Conservation (phyloP, 805 yeast genomes). For the Wickerhamiella dianesei region DNA sequence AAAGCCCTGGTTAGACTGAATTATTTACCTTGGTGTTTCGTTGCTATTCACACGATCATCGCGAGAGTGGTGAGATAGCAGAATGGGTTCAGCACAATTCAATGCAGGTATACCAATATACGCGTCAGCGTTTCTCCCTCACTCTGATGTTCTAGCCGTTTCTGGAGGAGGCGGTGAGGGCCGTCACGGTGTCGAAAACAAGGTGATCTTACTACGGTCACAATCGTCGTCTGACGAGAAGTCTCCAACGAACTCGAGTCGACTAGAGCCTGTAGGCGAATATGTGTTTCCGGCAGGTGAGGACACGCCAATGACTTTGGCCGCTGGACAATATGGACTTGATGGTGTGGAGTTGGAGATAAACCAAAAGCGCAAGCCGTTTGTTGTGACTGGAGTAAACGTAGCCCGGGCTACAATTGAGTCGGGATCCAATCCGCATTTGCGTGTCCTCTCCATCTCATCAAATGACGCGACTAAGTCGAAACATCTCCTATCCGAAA, state of each 20-base stretch:
- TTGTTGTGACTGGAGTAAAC: conserved; percentile 43
- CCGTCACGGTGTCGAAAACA: conserved; percentile 75
- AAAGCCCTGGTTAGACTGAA: too few relatives aligned
- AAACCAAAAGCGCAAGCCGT: conserved; percentile 10
- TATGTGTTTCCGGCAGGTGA: conserved; percentile 29
- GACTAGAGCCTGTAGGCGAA: conserved; percentile 6
- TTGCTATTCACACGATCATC: too few relatives aligned
- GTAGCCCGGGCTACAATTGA: conserved; percentile 47
- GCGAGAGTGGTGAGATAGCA: too few relatives aligned
- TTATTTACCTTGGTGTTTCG: too few relatives aligned
- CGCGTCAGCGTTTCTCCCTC: conserved; percentile 57
- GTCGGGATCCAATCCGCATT: conserved; percentile 51
- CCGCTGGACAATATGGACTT: conserved; percentile 37
- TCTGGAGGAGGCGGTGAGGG: conserved; percentile 98
- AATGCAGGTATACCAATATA: conserved; percentile 46
- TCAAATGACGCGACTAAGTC: neutral
- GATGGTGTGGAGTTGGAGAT: conserved; percentile 30
- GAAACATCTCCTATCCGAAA: neutral
- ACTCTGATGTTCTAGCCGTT: conserved; percentile 42
- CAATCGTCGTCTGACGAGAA: conserved; percentile 1
- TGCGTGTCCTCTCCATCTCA: conserved; percentile 30
- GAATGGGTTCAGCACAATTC: neutral
- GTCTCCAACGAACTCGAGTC: neutral
- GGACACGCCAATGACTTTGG: conserved; percentile 82
- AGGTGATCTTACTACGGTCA: conserved; percentile 29